phyloP scores from a whole-genome alignment of 2,329 filamentous ascomycete species.

The Colletotrichum musae region DNA sequence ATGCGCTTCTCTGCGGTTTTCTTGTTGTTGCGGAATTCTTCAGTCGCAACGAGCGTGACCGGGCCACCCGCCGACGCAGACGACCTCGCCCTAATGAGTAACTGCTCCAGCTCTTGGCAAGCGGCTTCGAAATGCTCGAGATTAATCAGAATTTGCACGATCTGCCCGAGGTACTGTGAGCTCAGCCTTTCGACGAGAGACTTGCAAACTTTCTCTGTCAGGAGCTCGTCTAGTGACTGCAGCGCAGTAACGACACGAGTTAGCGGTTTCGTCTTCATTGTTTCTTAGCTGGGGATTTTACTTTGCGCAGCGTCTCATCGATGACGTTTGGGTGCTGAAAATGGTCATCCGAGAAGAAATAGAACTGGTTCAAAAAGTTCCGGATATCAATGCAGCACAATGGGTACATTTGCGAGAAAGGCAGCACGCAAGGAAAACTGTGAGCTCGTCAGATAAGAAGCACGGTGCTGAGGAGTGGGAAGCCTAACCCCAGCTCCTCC shows the following conservation, averaged over 20 bases:
- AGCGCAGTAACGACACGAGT: background rate
- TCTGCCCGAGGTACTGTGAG: conserved; percentile 96
- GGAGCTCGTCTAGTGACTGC: conserved; percentile 92
- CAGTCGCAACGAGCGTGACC: conserved; percentile 85
- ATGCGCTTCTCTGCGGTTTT: conserved; percentile 98
- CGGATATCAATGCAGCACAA: conserved; percentile 98
- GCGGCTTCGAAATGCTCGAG: conserved; percentile 96
- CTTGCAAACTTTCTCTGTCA: conserved; percentile 92
- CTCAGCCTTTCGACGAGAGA: conserved; percentile 89
- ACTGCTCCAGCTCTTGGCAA: conserved; percentile 88
- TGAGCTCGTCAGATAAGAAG: conserved; percentile 42
- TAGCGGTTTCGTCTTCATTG: background rate
- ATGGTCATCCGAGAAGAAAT: conserved; percentile 96
- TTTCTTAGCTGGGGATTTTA: conserved; percentile 49
- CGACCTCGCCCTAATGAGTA: conserved; percentile 87
- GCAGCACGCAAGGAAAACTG: conserved; percentile 94
- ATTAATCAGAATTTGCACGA: conserved; percentile 98
- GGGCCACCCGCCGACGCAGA: conserved; percentile 86
- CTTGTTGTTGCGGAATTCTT: conserved; percentile 89
- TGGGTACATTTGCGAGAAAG: conserved; percentile 99
- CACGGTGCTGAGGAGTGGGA: background rate
- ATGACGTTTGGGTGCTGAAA: conserved; percentile 93
- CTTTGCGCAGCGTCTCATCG: conserved; percentile 89
- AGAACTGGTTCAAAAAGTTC: conserved; percentile 98
- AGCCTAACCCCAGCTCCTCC: conserved; percentile 79